Base-by-base conservation (phyloP, 2,329 filamentous ascomycete genomes). In the Dactylonectria estremocensis region DNA sequence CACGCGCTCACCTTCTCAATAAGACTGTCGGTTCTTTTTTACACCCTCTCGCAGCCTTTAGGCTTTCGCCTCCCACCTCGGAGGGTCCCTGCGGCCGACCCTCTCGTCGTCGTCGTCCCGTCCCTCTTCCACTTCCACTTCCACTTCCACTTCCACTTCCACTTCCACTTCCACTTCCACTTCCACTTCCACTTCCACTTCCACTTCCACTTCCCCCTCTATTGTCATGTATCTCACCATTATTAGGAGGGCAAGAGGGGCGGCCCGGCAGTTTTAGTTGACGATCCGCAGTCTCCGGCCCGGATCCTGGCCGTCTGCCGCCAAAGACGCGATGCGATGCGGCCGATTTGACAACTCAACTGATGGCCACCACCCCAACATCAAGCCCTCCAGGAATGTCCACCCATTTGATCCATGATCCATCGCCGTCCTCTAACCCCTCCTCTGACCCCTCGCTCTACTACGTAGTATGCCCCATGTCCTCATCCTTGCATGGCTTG, bases 201-300 rank as follows among this genome's bases (percentile, higher is more conserved):
- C 61, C 52, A 49, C 58, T 16, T 35, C 33, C 45, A 35, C 33
- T 28, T 55, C 48, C 48, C 45, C 54, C 50, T 57, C 49, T 54
- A 33, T 68, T 5, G 24, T 28, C 24, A 59, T 63, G 62, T 58
- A 55, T 73, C 65, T 55, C n/a, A 46, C 57, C 66, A 43, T 66
- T 48, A 46, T n/a, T n/a, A n/a, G n/a, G n/a, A n/a, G n/a, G n/a
- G n/a, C n/a, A n/a, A 57, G 65, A 61, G 66, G 64, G 66, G 22
- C 22, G 43, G 37, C 48, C 58, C 68, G 54, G 66, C 62, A 70
- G 37, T 65, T 72, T 66, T 59, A 61, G 68, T 64, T 67, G 68
- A 73, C 74, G 66, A 70, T 72, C 69, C 66, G 69, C 58, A 45
- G 45, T 72, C 66, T 73, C 69, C 69, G 61, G 65, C 22, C 59